Conservation (phyloP, 2,329 filamentous ascomycete genomes). For the Domatiomyces globalis region DNA sequence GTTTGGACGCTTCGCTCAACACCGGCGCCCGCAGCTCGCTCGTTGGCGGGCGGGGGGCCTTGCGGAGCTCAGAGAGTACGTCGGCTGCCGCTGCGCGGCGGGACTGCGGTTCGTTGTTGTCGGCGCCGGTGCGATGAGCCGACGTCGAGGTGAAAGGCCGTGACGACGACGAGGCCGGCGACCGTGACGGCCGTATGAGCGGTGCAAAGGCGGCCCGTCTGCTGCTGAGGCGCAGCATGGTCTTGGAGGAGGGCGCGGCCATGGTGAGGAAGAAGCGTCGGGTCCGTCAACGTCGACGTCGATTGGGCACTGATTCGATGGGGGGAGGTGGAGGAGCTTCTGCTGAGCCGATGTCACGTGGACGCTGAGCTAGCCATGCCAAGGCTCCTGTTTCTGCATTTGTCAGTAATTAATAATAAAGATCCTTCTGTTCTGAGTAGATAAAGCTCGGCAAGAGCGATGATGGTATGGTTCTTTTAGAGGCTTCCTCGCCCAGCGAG, state of each 20-base stretch:
- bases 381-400: too few species aligned
- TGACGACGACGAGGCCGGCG: conserved; percentile 6
- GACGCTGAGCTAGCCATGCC: too few species aligned
- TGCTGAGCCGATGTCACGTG: too few species aligned
- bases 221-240: conserved; percentile 30
- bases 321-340: too few species aligned
- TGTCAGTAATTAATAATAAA: too few species aligned
- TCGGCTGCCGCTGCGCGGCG: conserved; percentile 35
- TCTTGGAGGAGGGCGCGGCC: conserved; percentile 32
- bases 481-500: too few species aligned
- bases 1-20: conserved; percentile 88
- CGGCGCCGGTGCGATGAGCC: conserved; percentile 3
- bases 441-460: too few species aligned
- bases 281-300: neutral
- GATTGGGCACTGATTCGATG: too few species aligned
- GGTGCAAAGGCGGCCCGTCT: conserved; percentile 27
- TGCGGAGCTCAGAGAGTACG: conserved; percentile 53
- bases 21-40: conserved; percentile 61
- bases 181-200: neutral
- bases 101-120: conserved; percentile 6
- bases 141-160: conserved; percentile 27
- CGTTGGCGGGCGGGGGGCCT: conserved; percentile 37
- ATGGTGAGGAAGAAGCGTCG: conserved; percentile 18
- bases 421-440: too few species aligned
- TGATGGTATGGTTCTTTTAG: too few species aligned